Evolutionary conservation across 352 stramenopile species (phyloP).

Genomic region (Albugo laibachii): DNA sequence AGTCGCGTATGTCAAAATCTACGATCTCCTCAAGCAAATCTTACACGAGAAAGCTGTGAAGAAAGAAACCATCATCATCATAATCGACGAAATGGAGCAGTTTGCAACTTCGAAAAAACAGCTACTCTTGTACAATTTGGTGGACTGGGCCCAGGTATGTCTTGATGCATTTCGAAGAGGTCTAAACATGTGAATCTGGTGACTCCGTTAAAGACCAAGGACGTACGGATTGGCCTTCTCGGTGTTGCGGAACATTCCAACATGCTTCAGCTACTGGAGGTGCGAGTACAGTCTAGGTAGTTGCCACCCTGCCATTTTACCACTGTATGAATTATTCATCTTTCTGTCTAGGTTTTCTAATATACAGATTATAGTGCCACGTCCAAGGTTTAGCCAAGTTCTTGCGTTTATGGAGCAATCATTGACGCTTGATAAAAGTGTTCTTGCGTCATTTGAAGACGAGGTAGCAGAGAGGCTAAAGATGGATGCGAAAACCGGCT

Average conservation of each 20-base stretch:
- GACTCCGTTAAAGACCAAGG: constrained; percentile 21
- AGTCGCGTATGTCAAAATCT: constrained; percentile 71
- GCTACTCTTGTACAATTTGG: constrained; percentile 64
- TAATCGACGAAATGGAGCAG: constrained; percentile 56
- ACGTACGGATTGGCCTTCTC: constrained; percentile 66
- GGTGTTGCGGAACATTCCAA: constrained; percentile 64
- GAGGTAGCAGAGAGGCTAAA: constrained; percentile 15
- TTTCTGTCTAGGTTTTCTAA: constrained; percentile 42
- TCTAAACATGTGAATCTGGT: constrained; percentile 1
- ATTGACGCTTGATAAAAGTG: constrained; percentile 12
- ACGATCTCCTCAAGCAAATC: constrained; percentile 52
- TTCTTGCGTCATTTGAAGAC: no score
- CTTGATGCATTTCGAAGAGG: not conserved
- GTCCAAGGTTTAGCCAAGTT: constrained; percentile 30
- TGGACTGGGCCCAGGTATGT: constrained; percentile 59
- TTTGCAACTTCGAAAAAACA: constrained; percentile 61
- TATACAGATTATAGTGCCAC: constrained; percentile 50
- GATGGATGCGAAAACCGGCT: constrained; percentile 11
- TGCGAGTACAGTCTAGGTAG: constrained; percentile 54
- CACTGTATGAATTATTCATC: constrained; percentile 1
- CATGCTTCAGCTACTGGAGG: constrained; percentile 63
- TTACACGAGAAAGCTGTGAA: constrained; percentile 25
- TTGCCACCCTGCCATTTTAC: not conserved
- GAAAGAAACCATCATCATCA: constrained; percentile 36
- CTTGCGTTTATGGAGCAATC: constrained; percentile 4